These are phyloP conservation scores for Quillaja saponaria DNA, from an alignment of 306 rosid genomes.

Conservation along the genomic window DNA sequence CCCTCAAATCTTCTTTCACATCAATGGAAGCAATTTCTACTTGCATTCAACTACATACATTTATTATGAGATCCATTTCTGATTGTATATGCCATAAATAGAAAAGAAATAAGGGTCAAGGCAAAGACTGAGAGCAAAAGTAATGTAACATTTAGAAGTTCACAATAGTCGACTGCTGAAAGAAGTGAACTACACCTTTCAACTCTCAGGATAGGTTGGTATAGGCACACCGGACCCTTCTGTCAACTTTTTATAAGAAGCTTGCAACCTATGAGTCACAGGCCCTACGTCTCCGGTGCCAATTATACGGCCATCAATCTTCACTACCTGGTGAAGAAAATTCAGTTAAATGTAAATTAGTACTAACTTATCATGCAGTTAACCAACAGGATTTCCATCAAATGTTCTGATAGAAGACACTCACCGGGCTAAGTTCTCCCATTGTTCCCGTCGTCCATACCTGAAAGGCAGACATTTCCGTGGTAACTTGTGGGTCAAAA, in stretches of 20 bases:
- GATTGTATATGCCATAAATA: constrained; percentile 6
- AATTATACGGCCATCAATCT: constrained; percentile 83
- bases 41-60: constrained; percentile 18
- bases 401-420: constrained; percentile 24
- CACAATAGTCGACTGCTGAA: constrained; percentile 27
- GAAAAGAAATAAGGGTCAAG: background rate
- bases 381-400: constrained; percentile 6
- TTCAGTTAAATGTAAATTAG: background rate
- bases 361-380: background rate
- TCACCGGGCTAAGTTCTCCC: constrained; percentile 90
- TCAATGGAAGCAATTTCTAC: constrained; percentile 22
- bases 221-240: constrained; percentile 63
- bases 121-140: constrained; percentile 13
- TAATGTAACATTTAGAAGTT: background rate
- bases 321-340: constrained; percentile 60
- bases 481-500: constrained; percentile 27
- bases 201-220: constrained; percentile 36
- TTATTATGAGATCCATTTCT: too few species aligned
- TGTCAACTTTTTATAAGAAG: constrained; percentile 67
- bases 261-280: constrained; percentile 66
- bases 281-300: constrained; percentile 82
- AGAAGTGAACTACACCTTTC: constrained; percentile 25
- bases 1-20: too few species aligned
- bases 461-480: constrained; percentile 44
- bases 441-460: constrained; percentile 89